Base-by-base conservation (phyloP, 75 land plant genomes). In the Gnetum montanum region DNA sequence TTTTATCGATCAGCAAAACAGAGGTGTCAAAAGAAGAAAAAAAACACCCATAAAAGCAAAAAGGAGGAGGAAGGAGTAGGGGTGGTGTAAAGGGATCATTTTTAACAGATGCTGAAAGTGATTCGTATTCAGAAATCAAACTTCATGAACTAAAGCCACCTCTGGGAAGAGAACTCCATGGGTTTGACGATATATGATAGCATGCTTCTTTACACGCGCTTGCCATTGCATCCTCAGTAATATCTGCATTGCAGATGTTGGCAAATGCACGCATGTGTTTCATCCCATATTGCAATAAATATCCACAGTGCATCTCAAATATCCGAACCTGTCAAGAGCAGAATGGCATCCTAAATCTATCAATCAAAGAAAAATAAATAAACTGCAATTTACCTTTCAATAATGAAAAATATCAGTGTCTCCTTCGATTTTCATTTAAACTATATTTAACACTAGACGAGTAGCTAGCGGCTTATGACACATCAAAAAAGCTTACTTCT, bases 211-310 rank as follows among this genome's bases (percentile, higher is more conserved):
- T 45, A 1, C 79, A 67, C 7, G 67, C 88, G 60, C 71, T 69
- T 0, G 69, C 71, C 84, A 88, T 77, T 30, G 62, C 60, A 27
- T 76, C 73, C 25, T 59, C 46, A 11, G 26, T 24, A 27, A 85
- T 48, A 7, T 85, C 90, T 34, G 77, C 82, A 46, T 88, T 88
- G 69, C 94, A 88, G 4, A 88, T 73, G 62, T 88, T 88, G 5
- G 90, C 94, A 43, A 88, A 36, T 35, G 89, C 80, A 7, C 94
- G 72, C 85, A 85, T 88, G 74, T 88, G 90, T 33, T 85, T 89
- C 85, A 89, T 84, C 18, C 90, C 90, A 45, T 89, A 85, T 25
- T 82, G 83, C 26, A 77, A 62, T 6, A 89, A 59, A 0, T 70
- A 64, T 24, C 78, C 75, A 54, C 74, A 77, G 33, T 67, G 49